Percentiles rank a stretch among this genome's conserved stretches.
phyloP scores from a whole-genome alignment of 179 eudicot genomes.

The Silene noctiflora region DNA sequence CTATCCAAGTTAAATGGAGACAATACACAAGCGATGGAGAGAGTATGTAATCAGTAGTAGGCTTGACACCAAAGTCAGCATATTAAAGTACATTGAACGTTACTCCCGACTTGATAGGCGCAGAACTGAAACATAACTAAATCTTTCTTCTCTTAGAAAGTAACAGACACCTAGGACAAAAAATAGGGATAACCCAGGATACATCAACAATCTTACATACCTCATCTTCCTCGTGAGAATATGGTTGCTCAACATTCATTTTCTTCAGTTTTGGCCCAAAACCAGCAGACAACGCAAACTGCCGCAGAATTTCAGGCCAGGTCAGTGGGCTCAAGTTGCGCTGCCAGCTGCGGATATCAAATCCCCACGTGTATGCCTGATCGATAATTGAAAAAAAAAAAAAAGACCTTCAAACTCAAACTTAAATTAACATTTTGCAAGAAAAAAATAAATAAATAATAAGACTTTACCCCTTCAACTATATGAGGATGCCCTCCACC shows the following conservation, averaged over 20 bases:
- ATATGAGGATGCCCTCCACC: slow-evolving; percentile 88
- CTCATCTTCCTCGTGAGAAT: slow-evolving; percentile 69
- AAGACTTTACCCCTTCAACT: slow-evolving; percentile 77
- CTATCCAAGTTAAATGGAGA: too few relatives aligned
- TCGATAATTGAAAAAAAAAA: background rate
- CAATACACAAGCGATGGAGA: too few relatives aligned
- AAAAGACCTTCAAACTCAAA: slow-evolving; percentile 3
- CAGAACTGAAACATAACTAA: too few relatives aligned
- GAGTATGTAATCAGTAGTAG: background rate
- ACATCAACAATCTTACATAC: slow-evolving; percentile 27
- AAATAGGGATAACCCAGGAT: background rate
- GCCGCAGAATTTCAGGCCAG: slow-evolving; percentile 88
- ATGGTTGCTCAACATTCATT: slow-evolving; percentile 43
- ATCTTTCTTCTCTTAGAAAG: background rate
- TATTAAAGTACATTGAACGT: background rate
- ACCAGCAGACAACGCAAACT: slow-evolving; percentile 83
- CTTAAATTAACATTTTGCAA: background rate
- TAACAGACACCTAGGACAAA: background rate
- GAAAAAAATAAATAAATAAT: slow-evolving; percentile 5
- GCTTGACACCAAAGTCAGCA: background rate
- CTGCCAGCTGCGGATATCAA: slow-evolving; percentile 84
- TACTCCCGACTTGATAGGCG: background rate
- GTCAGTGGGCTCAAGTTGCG: slow-evolving; percentile 66
- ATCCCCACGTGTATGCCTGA: slow-evolving; percentile 96
- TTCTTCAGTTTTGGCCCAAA: slow-evolving; percentile 85